Evolutionary conservation across 176 grass and related monocot genomes (phyloP), one percentile per base, ranked within the genome.

Genomic region (Dendrocalamus sinicus): DNA sequence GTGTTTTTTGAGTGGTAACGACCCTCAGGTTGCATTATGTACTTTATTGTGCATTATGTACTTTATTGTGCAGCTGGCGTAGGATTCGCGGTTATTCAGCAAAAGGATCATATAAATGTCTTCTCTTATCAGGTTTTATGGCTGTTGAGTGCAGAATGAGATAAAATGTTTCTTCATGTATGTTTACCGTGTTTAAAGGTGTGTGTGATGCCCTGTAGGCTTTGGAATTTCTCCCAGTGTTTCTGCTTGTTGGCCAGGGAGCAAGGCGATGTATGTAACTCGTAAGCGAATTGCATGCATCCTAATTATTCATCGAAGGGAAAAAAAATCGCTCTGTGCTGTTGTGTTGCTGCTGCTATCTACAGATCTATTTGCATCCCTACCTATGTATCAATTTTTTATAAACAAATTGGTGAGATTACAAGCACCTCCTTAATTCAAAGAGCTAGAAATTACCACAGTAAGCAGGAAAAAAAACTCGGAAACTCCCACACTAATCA

Each of bases 131-230:
- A 52, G 13, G 50, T 16, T 52, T 83, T 46, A 62, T 86, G 58
- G 73, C 54, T 75, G 67, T 77, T 79, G 81, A 47, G 65, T 66
- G 84, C 89, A 80, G 86, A 86, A 63, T 47, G 50, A 48, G 82
- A 78, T 86, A 68, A 71, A 67, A 52, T 16, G 51, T 87, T 69
- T 84, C 68, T 72, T 71, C 73, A 87, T 72, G 60, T 67, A 44
- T 73, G 52, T 91, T 75, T 76, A 85, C 67, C 64, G 78, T 83
- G 78, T 91, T 88, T 79, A 86, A 86, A 63, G 85, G 72, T 69
- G 40, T 16, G 60, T 69, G 81, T 73, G 41, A 43, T 43, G 41
- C 41, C 41, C 41, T 43, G 41, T 7, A 43, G 8, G 41, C 41
- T 43, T 43, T 43, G 41, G 41, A 78, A 69, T 60, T 41, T 50